Percentiles rank a stretch among this genome's conserved stretches.
These are phyloP conservation scores for Kokia cookei DNA, from an alignment of 441 rosid species.

Conservation along the genomic window DNA sequence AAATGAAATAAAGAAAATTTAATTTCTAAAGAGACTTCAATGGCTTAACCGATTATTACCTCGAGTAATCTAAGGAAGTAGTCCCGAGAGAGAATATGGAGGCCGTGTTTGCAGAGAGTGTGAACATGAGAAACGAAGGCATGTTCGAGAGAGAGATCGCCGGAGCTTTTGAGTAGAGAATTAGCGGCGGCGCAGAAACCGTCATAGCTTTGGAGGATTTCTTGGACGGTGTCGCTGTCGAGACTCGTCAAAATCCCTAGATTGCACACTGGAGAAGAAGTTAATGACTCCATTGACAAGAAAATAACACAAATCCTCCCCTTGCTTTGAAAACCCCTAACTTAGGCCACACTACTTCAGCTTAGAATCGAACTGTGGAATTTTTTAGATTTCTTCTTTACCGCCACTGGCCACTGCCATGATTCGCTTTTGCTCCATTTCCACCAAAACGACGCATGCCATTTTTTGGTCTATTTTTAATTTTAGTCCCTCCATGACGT, in stretches of 20 bases:
- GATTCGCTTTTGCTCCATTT: background rate
- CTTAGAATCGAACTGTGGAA: background rate
- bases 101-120: slow-evolving; percentile 65
- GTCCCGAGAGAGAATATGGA: slow-evolving; percentile 61
- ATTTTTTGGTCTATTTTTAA: background rate
- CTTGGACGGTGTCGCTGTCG: slow-evolving; percentile 40
- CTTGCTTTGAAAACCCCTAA: slow-evolving; percentile 17
- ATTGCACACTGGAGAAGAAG: slow-evolving; percentile 30
- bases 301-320: background rate
- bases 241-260: slow-evolving; percentile 48
- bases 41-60: slow-evolving; percentile 26
- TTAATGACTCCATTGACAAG: slow-evolving; percentile 40
- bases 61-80: slow-evolving; percentile 68
- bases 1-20: background rate
- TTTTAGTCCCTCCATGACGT: background rate
- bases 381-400: background rate
- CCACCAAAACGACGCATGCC: slow-evolving; percentile 1
- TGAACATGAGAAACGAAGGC: slow-evolving; percentile 47
- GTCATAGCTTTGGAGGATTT: slow-evolving; percentile 48
- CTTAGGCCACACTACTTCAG: background rate
- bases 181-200: slow-evolving; percentile 53
- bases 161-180: slow-evolving; percentile 45
- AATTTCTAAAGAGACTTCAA: background rate
- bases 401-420: slow-evolving; percentile 23
- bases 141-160: slow-evolving; percentile 31